Percentiles rank a stretch among this genome's conserved stretches.
phyloP scores from a whole-genome alignment of 2,329 filamentous ascomycete genomes.

The Harringtonia aguacate region DNA sequence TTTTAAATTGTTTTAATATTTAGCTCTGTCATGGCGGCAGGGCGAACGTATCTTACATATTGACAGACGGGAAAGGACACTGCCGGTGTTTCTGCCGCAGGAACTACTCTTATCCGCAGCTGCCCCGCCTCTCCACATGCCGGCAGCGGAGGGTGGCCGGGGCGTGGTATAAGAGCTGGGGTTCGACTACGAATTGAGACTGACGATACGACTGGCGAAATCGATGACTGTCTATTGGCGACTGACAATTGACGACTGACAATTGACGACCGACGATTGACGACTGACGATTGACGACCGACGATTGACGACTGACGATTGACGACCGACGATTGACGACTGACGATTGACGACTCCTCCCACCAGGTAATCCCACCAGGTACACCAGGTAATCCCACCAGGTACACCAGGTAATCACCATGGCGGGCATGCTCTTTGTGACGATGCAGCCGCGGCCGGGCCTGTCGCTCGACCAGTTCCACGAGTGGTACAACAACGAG shows the following conservation, averaged over 20 bases:
- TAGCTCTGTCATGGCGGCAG: too few species aligned
- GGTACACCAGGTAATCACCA: too few species aligned
- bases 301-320: background rate
- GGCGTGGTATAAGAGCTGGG: background rate
- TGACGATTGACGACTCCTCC: too few species aligned
- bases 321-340: too few species aligned
- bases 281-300: background rate
- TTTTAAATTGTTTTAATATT: too few species aligned
- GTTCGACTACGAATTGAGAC: too few species aligned
- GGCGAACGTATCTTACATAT: too few species aligned
- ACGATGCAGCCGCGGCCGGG: constrained; percentile 70
- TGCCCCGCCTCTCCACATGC: constrained; percentile 1
- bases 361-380: too few species aligned
- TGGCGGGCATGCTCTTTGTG: constrained; percentile 72
- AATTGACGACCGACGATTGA: too few species aligned
- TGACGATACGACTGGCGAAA: too few species aligned
- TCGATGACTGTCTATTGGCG: too few species aligned
- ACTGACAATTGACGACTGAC: background rate
- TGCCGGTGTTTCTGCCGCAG: background rate
- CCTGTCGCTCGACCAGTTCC: constrained; percentile 59
- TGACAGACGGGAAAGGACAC: background rate
- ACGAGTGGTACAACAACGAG: constrained; percentile 93
- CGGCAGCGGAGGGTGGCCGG: background rate
- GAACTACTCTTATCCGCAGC: constrained; percentile 9
- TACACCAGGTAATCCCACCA: too few species aligned